Conservation (phyloP, 192 early-diverging fungal genomes). For the Backusella tuberculispora region DNA sequence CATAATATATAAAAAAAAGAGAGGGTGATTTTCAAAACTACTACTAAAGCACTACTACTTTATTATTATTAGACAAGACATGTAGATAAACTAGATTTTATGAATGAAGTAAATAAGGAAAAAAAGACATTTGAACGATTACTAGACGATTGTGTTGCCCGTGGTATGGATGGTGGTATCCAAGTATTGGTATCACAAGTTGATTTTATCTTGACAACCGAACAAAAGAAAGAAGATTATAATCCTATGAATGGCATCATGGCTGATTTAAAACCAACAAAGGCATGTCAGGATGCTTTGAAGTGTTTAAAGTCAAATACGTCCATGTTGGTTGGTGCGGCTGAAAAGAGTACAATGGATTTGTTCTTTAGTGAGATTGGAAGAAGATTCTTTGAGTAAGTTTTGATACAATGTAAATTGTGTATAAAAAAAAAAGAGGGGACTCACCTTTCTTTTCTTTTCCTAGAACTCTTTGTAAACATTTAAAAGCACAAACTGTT, state of each 20-base stretch:
- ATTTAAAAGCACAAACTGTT: conserved; percentile 81
- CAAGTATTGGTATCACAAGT: conserved; percentile 81
- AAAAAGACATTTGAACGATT: conserved; percentile 86
- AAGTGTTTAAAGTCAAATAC: conserved; percentile 80
- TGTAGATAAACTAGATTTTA: conserved; percentile 90
- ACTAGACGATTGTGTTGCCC: conserved; percentile 89
- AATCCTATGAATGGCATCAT: conserved; percentile 64
- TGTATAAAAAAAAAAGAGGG: conserved; percentile 1
- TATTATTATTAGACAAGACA: conserved; percentile 52
- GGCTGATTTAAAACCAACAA: conserved; percentile 74
- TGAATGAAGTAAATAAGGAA: conserved; percentile 90
- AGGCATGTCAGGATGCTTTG: conserved; percentile 80
- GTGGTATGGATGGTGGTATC: conserved; percentile 92
- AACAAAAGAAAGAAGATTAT: conserved; percentile 74
- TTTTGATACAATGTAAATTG: background rate
- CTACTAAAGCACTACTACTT: background rate
- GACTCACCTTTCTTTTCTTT: background rate
- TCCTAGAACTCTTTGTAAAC: conserved; percentile 76
- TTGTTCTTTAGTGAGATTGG: conserved; percentile 92
- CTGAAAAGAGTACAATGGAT: conserved; percentile 86
- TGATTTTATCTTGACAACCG: conserved; percentile 77
- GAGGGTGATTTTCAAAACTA: background rate
- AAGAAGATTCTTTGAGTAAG: conserved; percentile 84
- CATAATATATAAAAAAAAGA: too few relatives aligned
- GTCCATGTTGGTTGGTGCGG: conserved; percentile 70